phyloP scores from a whole-genome alignment of 768 basidiomycete species.

The Calocera cornea region DNA sequence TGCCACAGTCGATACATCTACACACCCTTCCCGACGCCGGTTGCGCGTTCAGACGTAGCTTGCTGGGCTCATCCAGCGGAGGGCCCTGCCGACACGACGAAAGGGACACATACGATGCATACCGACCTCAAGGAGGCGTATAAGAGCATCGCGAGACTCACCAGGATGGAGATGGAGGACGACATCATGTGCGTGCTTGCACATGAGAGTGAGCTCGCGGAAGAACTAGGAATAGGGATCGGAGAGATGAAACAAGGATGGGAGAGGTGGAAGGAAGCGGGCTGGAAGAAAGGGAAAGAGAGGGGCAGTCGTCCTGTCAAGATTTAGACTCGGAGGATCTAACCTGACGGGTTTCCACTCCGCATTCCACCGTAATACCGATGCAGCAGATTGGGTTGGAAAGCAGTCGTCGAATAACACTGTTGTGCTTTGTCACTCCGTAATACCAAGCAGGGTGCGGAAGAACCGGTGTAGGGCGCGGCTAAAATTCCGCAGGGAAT shows the following conservation, averaged over 20 bases:
- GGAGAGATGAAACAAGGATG: background rate
- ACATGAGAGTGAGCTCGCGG: constrained; percentile 15
- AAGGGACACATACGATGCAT: constrained; percentile 11
- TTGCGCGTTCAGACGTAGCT: background rate
- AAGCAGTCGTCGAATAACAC: no score
- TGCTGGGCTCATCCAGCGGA: background rate
- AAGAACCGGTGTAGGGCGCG: no score
- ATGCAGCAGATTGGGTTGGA: no score
- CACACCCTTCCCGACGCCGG: constrained; percentile 13
- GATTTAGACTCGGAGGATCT: background rate
- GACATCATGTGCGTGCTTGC: constrained; percentile 19
- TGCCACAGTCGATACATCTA: constrained; percentile 17
- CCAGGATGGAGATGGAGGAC: constrained; percentile 15
- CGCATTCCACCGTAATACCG: no score
- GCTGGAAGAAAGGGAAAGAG: constrained; percentile 18
- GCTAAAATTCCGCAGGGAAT: no score
- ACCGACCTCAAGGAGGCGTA: constrained; percentile 11
- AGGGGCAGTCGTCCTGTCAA: constrained; percentile 8
- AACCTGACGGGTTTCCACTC: no score
- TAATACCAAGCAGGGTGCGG: no score
- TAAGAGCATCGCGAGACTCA: constrained; percentile 14
- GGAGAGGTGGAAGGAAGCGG: constrained; percentile 12
- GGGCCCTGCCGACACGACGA: constrained; percentile 7
- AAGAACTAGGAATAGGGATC: constrained; percentile 12
- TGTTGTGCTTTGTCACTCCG: no score